A percentile compares a stretch with the other conserved stretches of the same genome.
These are phyloP conservation scores for Rhizophagus sp. DNA, from an alignment of 192 early-diverging fungal species.

Conservation along the genomic window DNA sequence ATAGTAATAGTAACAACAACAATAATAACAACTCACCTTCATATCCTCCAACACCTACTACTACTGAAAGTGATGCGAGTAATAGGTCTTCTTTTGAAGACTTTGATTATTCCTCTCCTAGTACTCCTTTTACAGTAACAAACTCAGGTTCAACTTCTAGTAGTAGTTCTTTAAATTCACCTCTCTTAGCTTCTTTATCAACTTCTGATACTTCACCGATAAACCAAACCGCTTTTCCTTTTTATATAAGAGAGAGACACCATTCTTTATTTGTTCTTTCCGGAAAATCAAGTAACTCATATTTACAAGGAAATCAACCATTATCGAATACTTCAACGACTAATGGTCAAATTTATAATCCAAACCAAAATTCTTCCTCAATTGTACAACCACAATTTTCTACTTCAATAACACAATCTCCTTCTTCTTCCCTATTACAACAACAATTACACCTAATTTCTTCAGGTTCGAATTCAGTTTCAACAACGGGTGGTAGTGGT, in stretches of 20 bases:
- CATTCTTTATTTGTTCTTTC: conserved; percentile 30
- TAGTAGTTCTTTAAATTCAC: conserved; percentile 25
- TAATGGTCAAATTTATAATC: not conserved
- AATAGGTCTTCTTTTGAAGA: conserved; percentile 28
- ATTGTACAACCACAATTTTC: not conserved
- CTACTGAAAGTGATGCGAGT: conserved; percentile 23
- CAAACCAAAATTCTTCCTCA: not conserved
- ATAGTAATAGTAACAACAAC: not conserved
- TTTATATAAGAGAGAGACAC: conserved; percentile 25
- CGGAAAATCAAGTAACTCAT: not conserved
- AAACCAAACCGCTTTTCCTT: not conserved
- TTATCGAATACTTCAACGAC: not conserved
- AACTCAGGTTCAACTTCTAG: conserved; percentile 22
- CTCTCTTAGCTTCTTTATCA: not conserved
- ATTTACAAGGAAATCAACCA: not conserved
- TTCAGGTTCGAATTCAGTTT: no score
- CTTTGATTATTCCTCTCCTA: conserved; percentile 18
- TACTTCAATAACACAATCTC: not conserved
- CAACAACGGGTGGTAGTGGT: not conserved
- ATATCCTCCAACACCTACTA: not conserved
- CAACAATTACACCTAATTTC: not conserved
- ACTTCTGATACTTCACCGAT: not conserved
- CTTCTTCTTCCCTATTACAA: not conserved
- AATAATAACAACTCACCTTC: not conserved
- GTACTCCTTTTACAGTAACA: not conserved